A percentile compares a stretch with the other conserved stretches of the same genome.
Evolutionary conservation across 192 early-diverging fungal genomes (phyloP).

Genomic region (Gamsiella multidivaricata): DNA sequence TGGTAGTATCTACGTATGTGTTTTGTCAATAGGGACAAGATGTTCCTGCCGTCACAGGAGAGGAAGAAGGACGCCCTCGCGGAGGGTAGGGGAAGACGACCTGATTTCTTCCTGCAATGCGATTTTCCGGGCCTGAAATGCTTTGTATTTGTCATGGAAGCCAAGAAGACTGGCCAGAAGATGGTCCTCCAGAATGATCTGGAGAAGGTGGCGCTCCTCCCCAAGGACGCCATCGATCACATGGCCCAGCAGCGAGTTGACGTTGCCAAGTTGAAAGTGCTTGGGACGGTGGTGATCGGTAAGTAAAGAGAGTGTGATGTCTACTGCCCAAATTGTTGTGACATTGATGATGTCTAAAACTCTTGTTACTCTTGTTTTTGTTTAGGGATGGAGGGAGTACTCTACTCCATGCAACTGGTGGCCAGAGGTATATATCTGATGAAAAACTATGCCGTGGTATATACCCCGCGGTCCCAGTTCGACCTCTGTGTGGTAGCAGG

Average conservation of each 20-base stretch:
- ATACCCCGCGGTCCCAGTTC: slow-evolving; percentile 25
- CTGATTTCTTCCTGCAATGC: slow-evolving; percentile 17
- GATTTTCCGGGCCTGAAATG: slow-evolving; percentile 19
- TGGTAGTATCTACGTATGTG: slow-evolving; percentile 1
- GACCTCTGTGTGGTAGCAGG: slow-evolving; percentile 13
- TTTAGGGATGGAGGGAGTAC: slow-evolving; percentile 17
- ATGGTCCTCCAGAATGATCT: slow-evolving; percentile 20
- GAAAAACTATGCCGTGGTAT: slow-evolving; percentile 14
- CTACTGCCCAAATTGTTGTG: neutral
- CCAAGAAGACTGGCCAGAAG: slow-evolving; percentile 19
- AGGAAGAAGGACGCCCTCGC: slow-evolving; percentile 17
- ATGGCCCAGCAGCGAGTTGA: slow-evolving; percentile 24
- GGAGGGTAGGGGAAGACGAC: slow-evolving; percentile 25
- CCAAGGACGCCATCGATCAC: slow-evolving; percentile 31
- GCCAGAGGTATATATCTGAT: slow-evolving; percentile 21
- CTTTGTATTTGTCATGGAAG: slow-evolving; percentile 27
- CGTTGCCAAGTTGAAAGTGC: slow-evolving; percentile 15
- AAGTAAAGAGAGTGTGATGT: slow-evolving; percentile 3
- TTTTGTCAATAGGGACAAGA: slow-evolving; percentile 18
- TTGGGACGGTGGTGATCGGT: slow-evolving; percentile 25
- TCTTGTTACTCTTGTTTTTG: slow-evolving; percentile 7
- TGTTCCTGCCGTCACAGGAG: slow-evolving; percentile 18
- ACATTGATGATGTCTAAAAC: neutral
- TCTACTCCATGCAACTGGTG: slow-evolving; percentile 24
- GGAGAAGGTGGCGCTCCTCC: slow-evolving; percentile 22